Evolutionary conservation across 169 alveolate species (phyloP).

Genomic region (Eimeria acervulina): DNA sequence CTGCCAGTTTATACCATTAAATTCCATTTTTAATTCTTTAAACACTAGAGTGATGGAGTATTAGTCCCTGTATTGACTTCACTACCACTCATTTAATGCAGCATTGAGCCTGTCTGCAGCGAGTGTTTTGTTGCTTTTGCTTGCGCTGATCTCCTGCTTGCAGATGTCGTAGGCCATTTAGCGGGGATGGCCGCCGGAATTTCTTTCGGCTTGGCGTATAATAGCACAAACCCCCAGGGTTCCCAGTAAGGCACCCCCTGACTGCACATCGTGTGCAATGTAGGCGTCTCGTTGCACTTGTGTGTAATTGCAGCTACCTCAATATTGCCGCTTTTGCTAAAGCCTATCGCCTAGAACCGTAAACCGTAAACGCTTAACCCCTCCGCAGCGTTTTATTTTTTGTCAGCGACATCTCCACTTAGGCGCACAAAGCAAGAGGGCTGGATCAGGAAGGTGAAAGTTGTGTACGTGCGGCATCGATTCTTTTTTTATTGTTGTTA

Average conservation of each 20-base stretch:
- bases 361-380: no score
- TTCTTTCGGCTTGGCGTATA: slow-evolving; percentile 58
- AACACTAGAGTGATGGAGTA: background rate
- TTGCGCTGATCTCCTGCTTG: background rate
- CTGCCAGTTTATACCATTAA: no score
- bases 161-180: slow-evolving; percentile 55
- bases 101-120: background rate
- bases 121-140: background rate
- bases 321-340: background rate
- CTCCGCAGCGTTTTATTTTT: background rate
- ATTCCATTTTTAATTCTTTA: background rate
- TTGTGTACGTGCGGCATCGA: background rate
- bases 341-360: no score
- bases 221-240: background rate
- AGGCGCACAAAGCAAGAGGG: no score
- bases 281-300: background rate
- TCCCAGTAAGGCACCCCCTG: background rate
- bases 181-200: slow-evolving; percentile 65
- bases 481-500: background rate
- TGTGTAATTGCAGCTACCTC: background rate
- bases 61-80: background rate
- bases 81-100: background rate
- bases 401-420: background rate
- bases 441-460: background rate
- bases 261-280: background rate